Percentiles rank a stretch among this genome's conserved stretches.
Evolutionary conservation across 805 yeast species (phyloP).

Genomic region (Yamadazyma takamatsuzukensis): DNA sequence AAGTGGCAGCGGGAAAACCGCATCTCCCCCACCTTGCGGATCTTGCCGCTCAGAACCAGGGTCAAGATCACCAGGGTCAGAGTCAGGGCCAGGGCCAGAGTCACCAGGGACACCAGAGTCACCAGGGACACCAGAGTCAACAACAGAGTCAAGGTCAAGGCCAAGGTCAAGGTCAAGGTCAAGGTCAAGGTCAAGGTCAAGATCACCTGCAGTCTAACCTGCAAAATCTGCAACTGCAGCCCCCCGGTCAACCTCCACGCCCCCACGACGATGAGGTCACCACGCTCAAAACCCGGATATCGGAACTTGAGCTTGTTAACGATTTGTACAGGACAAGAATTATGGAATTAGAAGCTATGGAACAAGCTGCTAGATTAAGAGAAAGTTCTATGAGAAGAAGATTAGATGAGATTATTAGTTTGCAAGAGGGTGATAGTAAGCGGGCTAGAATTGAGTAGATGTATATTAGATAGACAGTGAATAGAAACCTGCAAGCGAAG

Average conservation of each 20-base stretch:
- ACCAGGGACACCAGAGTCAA: neutral
- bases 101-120: neutral
- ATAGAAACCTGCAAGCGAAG: neutral
- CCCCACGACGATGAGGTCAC: constrained; percentile 30
- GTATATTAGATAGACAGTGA: constrained; percentile 6
- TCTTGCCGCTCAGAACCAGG: neutral
- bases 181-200: constrained; percentile 3
- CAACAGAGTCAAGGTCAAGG: neutral
- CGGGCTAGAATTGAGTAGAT: constrained; percentile 5
- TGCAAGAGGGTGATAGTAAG: constrained; percentile 20
- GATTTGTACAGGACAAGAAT: constrained; percentile 83
- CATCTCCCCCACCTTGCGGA: constrained; percentile 26
- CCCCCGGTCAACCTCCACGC: constrained; percentile 11
- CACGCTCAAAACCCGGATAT: constrained; percentile 66
- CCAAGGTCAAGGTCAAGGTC: neutral
- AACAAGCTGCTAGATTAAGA: constrained; percentile 50
- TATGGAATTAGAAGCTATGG: constrained; percentile 73
- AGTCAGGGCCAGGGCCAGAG: too few relatives aligned
- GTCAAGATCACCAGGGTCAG: neutral
- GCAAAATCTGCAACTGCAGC: constrained; percentile 8
- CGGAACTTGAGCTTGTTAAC: constrained; percentile 86
- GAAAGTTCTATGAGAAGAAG: constrained; percentile 46
- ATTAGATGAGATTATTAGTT: constrained; percentile 40
- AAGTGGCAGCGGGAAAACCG: constrained; percentile 15
- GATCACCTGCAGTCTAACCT: constrained; percentile 6